Evolutionary conservation across 768 basidiomycete species (phyloP), one percentile per base, ranked within the genome.

Genomic region (Pholiota conissans): DNA sequence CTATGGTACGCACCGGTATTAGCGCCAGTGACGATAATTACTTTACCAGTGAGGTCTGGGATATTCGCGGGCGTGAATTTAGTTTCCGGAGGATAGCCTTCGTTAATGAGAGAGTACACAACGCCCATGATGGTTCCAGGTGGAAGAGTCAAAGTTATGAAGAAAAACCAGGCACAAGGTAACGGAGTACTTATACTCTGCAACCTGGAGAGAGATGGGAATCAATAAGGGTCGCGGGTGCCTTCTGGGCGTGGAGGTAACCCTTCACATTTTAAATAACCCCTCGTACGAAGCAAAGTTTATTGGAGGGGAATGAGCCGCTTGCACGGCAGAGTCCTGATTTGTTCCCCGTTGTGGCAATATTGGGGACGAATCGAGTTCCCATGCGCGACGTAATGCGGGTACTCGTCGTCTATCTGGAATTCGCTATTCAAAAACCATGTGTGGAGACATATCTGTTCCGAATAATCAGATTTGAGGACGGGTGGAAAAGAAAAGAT

Each of bases 1-100:
- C 40, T 34, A 48, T 20, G 18, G 24, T 18, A 56, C 63, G 26
- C 45, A 64, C 70, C 72, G 22, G 77, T 69, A 52, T 80, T 82
- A 2, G 70, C 79, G 10, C 84, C 84, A 1, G 81, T 83, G 20
- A 85, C 77, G 27, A 81, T 76, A 13, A 73, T 70, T 8, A 79
- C 73, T 59, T 76, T 75, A 6, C 79, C 79, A 2, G 68, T 63
- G 16, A 81, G 67, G 61, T 80, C 78, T 5, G 80, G 78, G 30
- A 81, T 76, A 30, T 79, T 69, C 5, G 70, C 62, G 2, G 69
- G 64, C 16, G 63, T 59, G 66, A 72, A 77, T 52, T 65, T 62
- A 6, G 73, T 60, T 52, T 65, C 67, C 8, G 71, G 68, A n/a
- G 71, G 70, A 24, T 65, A 71, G 10, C 47, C 26, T 42, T 66